Evolutionary conservation across 331 rosid genomes (phyloP).

Genomic region (Pyrus hybrid): DNA sequence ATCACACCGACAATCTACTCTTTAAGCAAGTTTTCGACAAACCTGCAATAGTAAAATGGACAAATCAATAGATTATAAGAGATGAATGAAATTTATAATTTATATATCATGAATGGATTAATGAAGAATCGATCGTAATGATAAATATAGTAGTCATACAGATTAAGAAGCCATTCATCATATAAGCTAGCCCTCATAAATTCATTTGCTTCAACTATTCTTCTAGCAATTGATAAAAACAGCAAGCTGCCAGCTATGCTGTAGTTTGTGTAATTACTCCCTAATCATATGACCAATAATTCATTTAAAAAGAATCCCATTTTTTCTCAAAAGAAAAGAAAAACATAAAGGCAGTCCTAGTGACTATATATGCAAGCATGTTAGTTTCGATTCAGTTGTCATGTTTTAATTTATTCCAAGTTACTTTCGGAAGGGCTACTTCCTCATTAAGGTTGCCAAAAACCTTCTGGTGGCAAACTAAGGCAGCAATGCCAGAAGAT

Average conservation of each 20-base stretch:
- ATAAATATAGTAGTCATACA: conserved; percentile 34
- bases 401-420: too few relatives aligned
- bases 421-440: too few relatives aligned
- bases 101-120: conserved; percentile 1
- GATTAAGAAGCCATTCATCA: conserved; percentile 96
- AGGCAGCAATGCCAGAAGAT: too few relatives aligned
- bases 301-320: neutral
- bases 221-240: conserved; percentile 78
- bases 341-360: neutral
- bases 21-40: conserved; percentile 89
- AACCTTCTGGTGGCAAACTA: too few relatives aligned
- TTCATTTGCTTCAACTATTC: conserved; percentile 94
- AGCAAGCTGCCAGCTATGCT: conserved; percentile 94
- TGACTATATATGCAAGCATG: neutral
- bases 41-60: conserved; percentile 29
- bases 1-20: conserved; percentile 95
- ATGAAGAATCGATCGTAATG: neutral
- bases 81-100: neutral
- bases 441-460: too few relatives aligned
- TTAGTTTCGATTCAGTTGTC: too few relatives aligned
- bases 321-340: neutral
- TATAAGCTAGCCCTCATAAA: conserved; percentile 96
- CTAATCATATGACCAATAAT: conserved; percentile 33
- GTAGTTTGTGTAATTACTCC: conserved; percentile 96
- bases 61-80: neutral